These are phyloP conservation scores for Globisporangium spinosum DNA, from an alignment of 352 stramenopile genomes.

Conservation along the genomic window DNA sequence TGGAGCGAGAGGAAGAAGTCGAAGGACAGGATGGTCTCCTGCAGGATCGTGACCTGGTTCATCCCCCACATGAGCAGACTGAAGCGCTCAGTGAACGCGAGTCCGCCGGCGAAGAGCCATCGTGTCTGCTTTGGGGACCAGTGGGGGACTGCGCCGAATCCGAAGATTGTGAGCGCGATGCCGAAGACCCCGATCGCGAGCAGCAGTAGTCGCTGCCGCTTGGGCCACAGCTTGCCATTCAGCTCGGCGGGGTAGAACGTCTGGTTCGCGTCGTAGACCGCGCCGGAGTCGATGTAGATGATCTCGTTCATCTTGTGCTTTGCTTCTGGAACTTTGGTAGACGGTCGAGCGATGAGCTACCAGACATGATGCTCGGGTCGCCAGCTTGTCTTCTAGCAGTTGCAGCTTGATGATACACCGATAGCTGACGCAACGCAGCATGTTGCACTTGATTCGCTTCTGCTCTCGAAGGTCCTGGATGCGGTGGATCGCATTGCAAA, in stretches of 20 bases:
- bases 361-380: background rate
- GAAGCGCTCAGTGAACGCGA: background rate
- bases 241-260: background rate
- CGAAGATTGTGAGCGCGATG: background rate
- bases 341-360: background rate
- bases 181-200: background rate
- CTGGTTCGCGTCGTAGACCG: background rate
- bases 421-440: background rate
- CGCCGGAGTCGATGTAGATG: background rate
- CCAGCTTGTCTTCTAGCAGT: background rate
- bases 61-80: background rate
- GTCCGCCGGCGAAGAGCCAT: background rate
- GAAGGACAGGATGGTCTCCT: slow-evolving; percentile 14
- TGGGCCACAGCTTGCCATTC: background rate
- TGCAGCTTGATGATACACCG: background rate
- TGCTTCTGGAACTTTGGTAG: background rate
- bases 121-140: background rate
- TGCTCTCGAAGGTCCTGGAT: background rate
- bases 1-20: slow-evolving; percentile 26
- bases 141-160: background rate
- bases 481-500: background rate
- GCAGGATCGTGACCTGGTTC: background rate
- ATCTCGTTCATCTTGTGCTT: background rate
- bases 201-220: background rate
- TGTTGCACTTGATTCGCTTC: background rate